A percentile compares a stretch with the other conserved stretches of the same genome.
Conservation (phyloP, 2,329 filamentous ascomycete genomes). For the Fusarium sp. region DNA sequence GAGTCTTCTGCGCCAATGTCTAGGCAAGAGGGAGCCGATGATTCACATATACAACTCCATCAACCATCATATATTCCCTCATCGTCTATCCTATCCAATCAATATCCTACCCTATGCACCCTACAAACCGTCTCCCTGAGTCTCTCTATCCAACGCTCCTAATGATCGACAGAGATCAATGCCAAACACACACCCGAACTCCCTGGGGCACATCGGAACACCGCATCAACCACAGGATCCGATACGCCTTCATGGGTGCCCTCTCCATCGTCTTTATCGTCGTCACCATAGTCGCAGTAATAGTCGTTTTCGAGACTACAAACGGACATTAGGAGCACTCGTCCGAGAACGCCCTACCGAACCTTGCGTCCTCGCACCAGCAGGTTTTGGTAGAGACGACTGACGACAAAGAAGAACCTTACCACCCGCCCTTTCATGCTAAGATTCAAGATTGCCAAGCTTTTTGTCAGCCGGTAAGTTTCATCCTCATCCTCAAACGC, state of each 20-base stretch:
- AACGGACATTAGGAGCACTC: conserved; percentile 13
- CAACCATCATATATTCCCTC: neutral
- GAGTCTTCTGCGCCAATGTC: neutral
- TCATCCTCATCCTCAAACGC: conserved; percentile 6
- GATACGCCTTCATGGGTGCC: conserved; percentile 44
- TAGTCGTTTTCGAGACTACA: conserved; percentile 30
- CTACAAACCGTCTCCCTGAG: neutral
- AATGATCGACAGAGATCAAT: conserved; percentile 46
- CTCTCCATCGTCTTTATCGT: conserved; percentile 40
- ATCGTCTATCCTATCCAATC: neutral
- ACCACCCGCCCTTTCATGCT: conserved; percentile 7
- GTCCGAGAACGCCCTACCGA: neutral
- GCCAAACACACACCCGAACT: conserved; percentile 47
- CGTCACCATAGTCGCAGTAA: conserved; percentile 37
- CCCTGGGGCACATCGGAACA: conserved; percentile 46
- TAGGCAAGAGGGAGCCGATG: neutral
- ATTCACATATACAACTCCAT: neutral
- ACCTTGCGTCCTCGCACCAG: conserved; percentile 1
- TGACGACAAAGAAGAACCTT: neutral
- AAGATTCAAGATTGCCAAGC: conserved; percentile 28
- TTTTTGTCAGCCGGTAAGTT: conserved; percentile 21
- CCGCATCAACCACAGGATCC: conserved; percentile 43
- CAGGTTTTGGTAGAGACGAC: neutral
- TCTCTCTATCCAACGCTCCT: neutral
- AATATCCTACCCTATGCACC: neutral